Base-by-base conservation (phyloP, 148 eudicot genomes). In the Cornus controversa region DNA sequence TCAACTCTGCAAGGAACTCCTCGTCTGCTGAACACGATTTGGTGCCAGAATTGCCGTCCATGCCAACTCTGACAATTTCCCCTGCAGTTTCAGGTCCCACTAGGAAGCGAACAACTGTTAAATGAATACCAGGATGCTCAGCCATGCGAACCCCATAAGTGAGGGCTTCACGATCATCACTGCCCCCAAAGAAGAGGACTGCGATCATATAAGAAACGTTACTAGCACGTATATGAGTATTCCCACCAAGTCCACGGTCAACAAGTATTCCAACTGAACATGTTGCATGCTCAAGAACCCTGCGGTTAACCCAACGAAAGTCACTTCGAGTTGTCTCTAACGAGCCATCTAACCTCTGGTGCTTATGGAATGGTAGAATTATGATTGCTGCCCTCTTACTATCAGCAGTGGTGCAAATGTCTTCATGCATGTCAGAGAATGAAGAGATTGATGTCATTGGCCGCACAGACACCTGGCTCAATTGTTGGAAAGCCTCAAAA, bases 231-330 rank as follows among this genome's bases (percentile, higher is more conserved):
- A 80, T 62, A 14, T 80, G 82, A 0, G 78, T 23, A 25, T 60
- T 26, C 6, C 82, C 82, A 31, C 82, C 82, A 36, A 80, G 80
- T 8, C 83, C 86, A 2, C 88, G 79, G 64, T 90, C 93, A 8
- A 90, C 73, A 0, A 88, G 37, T 23, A 87, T 57, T 3, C 85
- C 90, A 7, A 90, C 84, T 11, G 91, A 83, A 37, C 93, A 90
- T 2, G 93, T 89, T 0, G 89, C 78, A 0, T 79, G 84, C 69
- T 84, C 71, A 16, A 90, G 85, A n/a, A 88, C 82, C 67, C 10
- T 76, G 2, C 75, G 75, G 73, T 88, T 88, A 0, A 86, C 75
- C 11, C 75, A 70, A 69, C 86, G 69, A 7, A 78, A 75, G 0
- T 74, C 34, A 23, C 22, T 1, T 3, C 74, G 57, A 15, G 78